A percentile compares a stretch with the other conserved stretches of the same genome.
These are phyloP conservation scores for Chalaropsis ovoidea DNA, from an alignment of 2,329 filamentous ascomycete genomes.

Conservation along the genomic window DNA sequence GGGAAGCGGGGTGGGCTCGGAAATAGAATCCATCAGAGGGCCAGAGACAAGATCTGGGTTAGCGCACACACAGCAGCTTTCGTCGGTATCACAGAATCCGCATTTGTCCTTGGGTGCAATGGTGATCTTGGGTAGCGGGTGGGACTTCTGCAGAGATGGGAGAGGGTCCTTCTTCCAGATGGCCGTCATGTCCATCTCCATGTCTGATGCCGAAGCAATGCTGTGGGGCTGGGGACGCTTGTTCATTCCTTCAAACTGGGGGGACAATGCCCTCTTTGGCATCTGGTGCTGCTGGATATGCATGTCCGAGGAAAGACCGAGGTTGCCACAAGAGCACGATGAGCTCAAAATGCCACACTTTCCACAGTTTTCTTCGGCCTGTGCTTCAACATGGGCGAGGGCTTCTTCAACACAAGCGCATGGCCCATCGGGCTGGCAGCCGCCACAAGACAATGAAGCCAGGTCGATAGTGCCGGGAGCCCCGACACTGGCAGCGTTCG, in stretches of 20 bases:
- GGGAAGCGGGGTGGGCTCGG: constrained; percentile 17
- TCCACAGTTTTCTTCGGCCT: constrained; percentile 50
- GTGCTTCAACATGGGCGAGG: constrained; percentile 43
- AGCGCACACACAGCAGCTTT: constrained; percentile 72
- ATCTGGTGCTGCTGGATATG: background rate
- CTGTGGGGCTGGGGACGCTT: constrained; percentile 36
- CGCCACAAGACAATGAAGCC: constrained; percentile 43
- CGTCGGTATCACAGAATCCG: constrained; percentile 66
- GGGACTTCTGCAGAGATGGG: constrained; percentile 26
- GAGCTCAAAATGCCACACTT: constrained; percentile 50
- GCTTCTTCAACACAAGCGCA: constrained; percentile 53
- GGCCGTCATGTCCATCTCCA: constrained; percentile 63
- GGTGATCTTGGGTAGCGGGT: constrained; percentile 31
- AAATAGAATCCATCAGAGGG: constrained; percentile 16
- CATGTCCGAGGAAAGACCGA: constrained; percentile 41
- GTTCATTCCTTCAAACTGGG: constrained; percentile 30
- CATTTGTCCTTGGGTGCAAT: constrained; percentile 56
- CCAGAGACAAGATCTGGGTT: constrained; percentile 37
- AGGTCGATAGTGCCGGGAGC: constrained; percentile 27
- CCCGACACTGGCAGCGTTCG: constrained; percentile 33
- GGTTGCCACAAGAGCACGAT: constrained; percentile 54
- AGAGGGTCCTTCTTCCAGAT: constrained; percentile 43
- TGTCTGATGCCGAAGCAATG: constrained; percentile 33
- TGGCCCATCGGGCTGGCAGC: constrained; percentile 42
- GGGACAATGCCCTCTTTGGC: constrained; percentile 44